Evolutionary conservation across 495 filamentous ascomycete species (phyloP).

Genomic region (Xylaria acuta): DNA sequence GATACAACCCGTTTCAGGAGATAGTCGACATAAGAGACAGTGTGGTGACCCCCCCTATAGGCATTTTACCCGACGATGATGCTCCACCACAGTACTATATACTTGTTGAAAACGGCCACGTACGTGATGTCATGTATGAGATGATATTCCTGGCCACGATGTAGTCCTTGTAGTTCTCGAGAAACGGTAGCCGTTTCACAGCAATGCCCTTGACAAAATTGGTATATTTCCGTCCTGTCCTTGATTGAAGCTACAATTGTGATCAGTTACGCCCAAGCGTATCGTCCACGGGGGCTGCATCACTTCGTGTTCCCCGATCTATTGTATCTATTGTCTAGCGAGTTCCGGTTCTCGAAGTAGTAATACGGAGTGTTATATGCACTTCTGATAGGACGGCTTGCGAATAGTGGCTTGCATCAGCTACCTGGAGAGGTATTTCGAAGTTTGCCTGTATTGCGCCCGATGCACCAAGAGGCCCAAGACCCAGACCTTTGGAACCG

Average conservation of each 20-base stretch:
- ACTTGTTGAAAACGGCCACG: background rate
- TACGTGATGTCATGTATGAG: background rate
- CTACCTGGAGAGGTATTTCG: background rate
- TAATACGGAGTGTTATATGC: background rate
- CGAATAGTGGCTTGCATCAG: background rate
- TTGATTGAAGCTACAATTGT: background rate
- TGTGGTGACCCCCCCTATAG: background rate
- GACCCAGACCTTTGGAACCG: slow-evolving; percentile 6
- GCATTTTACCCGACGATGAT: background rate
- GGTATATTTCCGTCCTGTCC: background rate
- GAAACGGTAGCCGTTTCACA: background rate
- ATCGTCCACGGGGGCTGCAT: background rate
- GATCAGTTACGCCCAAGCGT: background rate
- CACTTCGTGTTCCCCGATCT: no score
- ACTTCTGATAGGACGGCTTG: background rate
- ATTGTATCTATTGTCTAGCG: background rate
- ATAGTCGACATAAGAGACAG: background rate
- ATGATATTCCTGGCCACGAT: background rate
- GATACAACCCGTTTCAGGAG: background rate
- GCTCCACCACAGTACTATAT: background rate
- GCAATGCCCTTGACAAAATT: background rate
- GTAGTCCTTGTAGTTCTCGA: background rate
- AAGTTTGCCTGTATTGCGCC: background rate
- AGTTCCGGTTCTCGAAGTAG: background rate
- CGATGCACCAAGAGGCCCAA: background rate